Conservation (phyloP, 1,139 yeast genomes). For the Yamadazyma buinensis region DNA sequence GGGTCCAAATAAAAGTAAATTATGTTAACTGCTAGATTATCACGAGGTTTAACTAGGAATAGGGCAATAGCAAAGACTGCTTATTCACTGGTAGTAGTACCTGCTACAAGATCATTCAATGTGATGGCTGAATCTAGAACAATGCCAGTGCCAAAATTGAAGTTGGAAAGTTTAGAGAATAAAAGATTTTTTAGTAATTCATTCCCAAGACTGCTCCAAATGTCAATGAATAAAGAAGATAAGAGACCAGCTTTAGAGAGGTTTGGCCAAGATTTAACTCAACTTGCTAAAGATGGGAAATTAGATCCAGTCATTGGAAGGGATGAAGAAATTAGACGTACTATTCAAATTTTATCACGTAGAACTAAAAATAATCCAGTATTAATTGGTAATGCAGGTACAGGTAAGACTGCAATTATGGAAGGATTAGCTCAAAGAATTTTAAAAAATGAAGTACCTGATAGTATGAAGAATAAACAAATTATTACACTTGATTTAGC, state of each 20-base stretch:
- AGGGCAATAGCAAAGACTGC: too few relatives aligned
- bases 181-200: conserved; percentile 7
- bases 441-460: conserved; percentile 90
- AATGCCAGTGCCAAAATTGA: too few relatives aligned
- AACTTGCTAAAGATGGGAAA: conserved; percentile 83
- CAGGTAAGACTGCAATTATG: conserved; percentile 95
- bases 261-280: conserved; percentile 84
- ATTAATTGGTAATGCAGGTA: conserved; percentile 92
- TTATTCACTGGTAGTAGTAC: not conserved
- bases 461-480: conserved; percentile 79
- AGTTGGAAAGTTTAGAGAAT: not conserved
- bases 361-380: conserved; percentile 95
- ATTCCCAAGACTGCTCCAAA: conserved; percentile 17
- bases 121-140: too few relatives aligned
- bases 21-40: too few relatives aligned
- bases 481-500: conserved; percentile 86
- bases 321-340: conserved; percentile 90
- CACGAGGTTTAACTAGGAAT: too few relatives aligned
- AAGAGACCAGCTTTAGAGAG: conserved; percentile 78
- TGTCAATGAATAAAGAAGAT: conserved; percentile 45
- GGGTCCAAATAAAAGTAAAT: too few relatives aligned
- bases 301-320: conserved; percentile 96
- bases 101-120: not conserved
- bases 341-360: conserved; percentile 86
- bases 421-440: conserved; percentile 96